phyloP scores from a whole-genome alignment of 2,329 filamentous ascomycete genomes.

The Fusarium nodosum region DNA sequence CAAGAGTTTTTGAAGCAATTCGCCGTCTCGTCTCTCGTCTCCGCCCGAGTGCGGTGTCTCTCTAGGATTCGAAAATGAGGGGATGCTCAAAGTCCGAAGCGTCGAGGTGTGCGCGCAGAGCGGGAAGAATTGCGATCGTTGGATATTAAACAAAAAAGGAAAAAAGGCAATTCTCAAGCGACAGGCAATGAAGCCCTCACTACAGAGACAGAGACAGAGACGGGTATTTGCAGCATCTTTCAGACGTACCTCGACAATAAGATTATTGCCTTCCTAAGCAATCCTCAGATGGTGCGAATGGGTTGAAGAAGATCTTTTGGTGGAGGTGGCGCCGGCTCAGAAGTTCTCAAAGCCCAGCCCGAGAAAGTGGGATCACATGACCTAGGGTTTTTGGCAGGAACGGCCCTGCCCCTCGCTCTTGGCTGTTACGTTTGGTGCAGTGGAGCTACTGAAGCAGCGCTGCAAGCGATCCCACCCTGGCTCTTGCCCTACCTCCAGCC shows the following conservation, averaged over 20 bases:
- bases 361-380: conserved; percentile 50
- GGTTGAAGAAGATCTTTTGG: conserved; percentile 51
- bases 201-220: conserved; percentile 45
- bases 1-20: conserved; percentile 9
- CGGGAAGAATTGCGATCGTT: conserved; percentile 23
- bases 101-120: conserved; percentile 29
- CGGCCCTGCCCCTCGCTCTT: conserved; percentile 32
- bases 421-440: neutral
- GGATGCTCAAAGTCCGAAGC: conserved; percentile 28
- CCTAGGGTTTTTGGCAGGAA: conserved; percentile 47
- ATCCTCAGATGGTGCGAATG: conserved; percentile 66
- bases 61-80: conserved; percentile 28
- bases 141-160: conserved; percentile 15
- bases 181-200: conserved; percentile 51
- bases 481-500: conserved; percentile 41
- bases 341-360: conserved; percentile 42
- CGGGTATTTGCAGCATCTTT: conserved; percentile 61
- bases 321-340: conserved; percentile 52
- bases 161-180: conserved; percentile 49
- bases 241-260: conserved; percentile 74
- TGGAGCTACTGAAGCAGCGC: conserved; percentile 3
- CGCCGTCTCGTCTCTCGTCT: conserved; percentile 17
- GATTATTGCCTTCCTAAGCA: conserved; percentile 73
- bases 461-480: neutral
- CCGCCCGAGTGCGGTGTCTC: conserved; percentile 16